These are phyloP conservation scores for Purshia tridentata DNA, from an alignment of 306 rosid genomes.

Conservation along the genomic window DNA sequence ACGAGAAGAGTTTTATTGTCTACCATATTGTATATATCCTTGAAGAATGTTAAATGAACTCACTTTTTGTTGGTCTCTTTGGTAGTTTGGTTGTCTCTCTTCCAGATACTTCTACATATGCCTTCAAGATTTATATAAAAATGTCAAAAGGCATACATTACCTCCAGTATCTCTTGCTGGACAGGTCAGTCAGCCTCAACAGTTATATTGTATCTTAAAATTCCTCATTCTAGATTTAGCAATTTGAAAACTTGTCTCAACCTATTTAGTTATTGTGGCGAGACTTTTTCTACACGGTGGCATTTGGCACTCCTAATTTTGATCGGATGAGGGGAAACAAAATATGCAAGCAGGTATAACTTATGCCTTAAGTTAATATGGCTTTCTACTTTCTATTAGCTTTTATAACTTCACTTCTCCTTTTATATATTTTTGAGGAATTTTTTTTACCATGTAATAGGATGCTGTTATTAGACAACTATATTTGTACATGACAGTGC, in stretches of 20 bases:
- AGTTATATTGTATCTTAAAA: slow-evolving; percentile 13
- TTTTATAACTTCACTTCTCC: background rate
- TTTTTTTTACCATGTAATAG: background rate
- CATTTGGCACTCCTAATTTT: slow-evolving; percentile 89
- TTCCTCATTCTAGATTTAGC: slow-evolving; percentile 6
- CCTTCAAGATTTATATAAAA: slow-evolving; percentile 63
- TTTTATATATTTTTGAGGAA: background rate
- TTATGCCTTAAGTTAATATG: background rate
- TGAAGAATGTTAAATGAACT: background rate
- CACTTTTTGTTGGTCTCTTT: slow-evolving; percentile 17
- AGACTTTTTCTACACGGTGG: slow-evolving; percentile 88
- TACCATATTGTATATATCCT: background rate
- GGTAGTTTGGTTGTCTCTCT: slow-evolving; percentile 95
- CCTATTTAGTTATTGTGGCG: slow-evolving; percentile 74
- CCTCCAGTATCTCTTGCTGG: slow-evolving; percentile 92
- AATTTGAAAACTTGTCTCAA: slow-evolving; percentile 31
- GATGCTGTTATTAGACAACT: background rate
- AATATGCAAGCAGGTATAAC: slow-evolving; percentile 88
- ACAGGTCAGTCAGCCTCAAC: slow-evolving; percentile 55
- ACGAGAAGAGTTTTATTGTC: slow-evolving; percentile 11
- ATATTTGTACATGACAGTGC: background rate
- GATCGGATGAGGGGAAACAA: slow-evolving; percentile 74
- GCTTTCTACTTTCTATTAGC: background rate
- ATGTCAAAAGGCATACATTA: slow-evolving; percentile 58
- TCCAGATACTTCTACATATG: slow-evolving; percentile 82